phyloP scores from a whole-genome alignment of 495 filamentous ascomycete species.

The Penicillium salamii region DNA sequence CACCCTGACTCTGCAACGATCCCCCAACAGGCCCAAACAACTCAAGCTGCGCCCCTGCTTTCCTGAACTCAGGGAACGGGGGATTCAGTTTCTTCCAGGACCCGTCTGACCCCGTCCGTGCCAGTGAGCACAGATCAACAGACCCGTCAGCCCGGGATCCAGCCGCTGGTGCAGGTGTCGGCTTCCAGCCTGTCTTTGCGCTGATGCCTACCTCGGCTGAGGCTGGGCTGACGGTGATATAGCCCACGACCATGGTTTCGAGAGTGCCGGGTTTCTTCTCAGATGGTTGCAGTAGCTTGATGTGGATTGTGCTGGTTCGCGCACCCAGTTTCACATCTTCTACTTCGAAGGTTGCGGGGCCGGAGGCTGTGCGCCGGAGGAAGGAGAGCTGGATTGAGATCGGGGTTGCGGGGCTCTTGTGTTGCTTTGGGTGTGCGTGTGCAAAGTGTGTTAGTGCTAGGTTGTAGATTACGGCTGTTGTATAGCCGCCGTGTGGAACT shows the following conservation, averaged over 20 bases:
- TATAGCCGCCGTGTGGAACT: slow-evolving; percentile 86
- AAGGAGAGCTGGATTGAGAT: slow-evolving; percentile 68
- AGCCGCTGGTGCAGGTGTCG: slow-evolving; percentile 45
- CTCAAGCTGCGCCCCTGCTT: slow-evolving; percentile 51
- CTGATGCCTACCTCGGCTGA: slow-evolving; percentile 56
- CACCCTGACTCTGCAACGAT: slow-evolving; percentile 30
- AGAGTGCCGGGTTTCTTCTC: slow-evolving; percentile 20
- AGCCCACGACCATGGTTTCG: slow-evolving; percentile 62
- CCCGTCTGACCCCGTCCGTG: slow-evolving; percentile 35
- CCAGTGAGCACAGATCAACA: slow-evolving; percentile 30
- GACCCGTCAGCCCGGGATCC: slow-evolving; percentile 21
- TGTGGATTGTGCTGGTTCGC: slow-evolving; percentile 66
- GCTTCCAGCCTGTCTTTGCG: slow-evolving; percentile 49
- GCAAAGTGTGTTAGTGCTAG: slow-evolving; percentile 62
- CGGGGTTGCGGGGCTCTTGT: slow-evolving; percentile 59
- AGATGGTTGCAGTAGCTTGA: slow-evolving; percentile 54
- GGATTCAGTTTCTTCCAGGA: slow-evolving; percentile 30
- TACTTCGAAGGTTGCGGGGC: slow-evolving; percentile 61
- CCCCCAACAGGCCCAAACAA: slow-evolving; percentile 52
- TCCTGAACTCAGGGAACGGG: slow-evolving; percentile 48
- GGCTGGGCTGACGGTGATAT: slow-evolving; percentile 66
- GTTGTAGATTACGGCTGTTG: slow-evolving; percentile 60
- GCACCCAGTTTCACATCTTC: slow-evolving; percentile 71
- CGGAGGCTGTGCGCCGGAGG: slow-evolving; percentile 63
- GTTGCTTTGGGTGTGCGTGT: slow-evolving; percentile 56